Conservation (phyloP, 306 rosid genomes). For the Gynostemma pentaphyllum region DNA sequence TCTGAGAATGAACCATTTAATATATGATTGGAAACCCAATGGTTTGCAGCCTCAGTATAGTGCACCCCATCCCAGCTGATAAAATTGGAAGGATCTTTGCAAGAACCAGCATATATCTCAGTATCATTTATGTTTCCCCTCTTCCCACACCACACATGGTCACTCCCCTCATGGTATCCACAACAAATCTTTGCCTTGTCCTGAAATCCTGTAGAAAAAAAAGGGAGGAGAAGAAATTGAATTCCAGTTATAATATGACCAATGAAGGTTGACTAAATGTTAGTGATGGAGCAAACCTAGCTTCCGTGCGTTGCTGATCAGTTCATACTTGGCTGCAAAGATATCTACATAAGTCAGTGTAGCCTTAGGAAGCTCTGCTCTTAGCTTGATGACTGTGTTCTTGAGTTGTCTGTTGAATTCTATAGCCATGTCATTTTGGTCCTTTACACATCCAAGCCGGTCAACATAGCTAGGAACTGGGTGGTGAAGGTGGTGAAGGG, state of each 20-base stretch:
- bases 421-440: constrained; percentile 49
- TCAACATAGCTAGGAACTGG: constrained; percentile 26
- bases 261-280: not conserved
- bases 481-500: constrained; percentile 17
- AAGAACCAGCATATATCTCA: constrained; percentile 39
- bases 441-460: constrained; percentile 40
- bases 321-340: constrained; percentile 50
- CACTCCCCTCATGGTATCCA: constrained; percentile 44
- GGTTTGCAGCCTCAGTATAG: constrained; percentile 72
- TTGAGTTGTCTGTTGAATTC: constrained; percentile 47
- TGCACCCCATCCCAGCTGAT: constrained; percentile 95
- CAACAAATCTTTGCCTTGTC: constrained; percentile 48
- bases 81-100: constrained; percentile 51
- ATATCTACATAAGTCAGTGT: constrained; percentile 58
- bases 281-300: constrained; percentile 22
- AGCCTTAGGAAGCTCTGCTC: constrained; percentile 33
- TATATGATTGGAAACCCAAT: constrained; percentile 48
- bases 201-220: constrained; percentile 38
- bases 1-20: constrained; percentile 50
- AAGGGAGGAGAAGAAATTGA: not conserved
- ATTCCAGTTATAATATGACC: not conserved
- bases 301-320: constrained; percentile 38
- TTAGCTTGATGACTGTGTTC: constrained; percentile 26
- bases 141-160: constrained; percentile 52
- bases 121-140: constrained; percentile 34